These are phyloP conservation scores for Musa balbisiana DNA, from an alignment of 202 grass and related monocot genomes.

Conservation along the genomic window DNA sequence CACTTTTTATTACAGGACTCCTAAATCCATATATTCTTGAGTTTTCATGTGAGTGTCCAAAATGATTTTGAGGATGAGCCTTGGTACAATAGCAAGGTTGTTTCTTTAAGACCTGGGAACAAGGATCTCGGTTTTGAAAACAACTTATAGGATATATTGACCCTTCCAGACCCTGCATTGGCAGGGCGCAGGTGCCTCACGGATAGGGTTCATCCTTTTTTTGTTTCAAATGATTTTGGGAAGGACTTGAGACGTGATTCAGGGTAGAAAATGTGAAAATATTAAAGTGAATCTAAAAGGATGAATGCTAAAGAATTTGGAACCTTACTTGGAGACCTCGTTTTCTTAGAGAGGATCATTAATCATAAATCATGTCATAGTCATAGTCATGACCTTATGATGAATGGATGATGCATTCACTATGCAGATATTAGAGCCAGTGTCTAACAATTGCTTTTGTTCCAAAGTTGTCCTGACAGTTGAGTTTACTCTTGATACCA, in stretches of 20 bases:
- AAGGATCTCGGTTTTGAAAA: too few species aligned
- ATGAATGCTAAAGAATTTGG: background rate
- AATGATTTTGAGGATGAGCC: background rate
- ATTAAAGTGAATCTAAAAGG: background rate
- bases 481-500: background rate
- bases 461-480: background rate
- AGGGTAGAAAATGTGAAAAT: background rate
- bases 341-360: background rate
- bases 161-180: too few species aligned
- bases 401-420: background rate
- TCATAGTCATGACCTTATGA: background rate
- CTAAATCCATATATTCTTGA: background rate
- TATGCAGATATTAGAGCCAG: background rate
- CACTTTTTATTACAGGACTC: background rate
- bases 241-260: background rate
- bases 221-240: background rate
- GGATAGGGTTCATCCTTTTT: background rate
- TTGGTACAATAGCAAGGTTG: too few species aligned
- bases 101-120: too few species aligned
- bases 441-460: background rate
- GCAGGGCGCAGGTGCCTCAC: too few species aligned
- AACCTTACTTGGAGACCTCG: background rate
- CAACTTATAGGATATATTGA: too few species aligned
- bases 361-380: background rate
- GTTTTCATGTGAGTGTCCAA: background rate